Evolutionary conservation across 2,329 filamentous ascomycete genomes (phyloP).

Genomic region (Aciculosporium take): DNA sequence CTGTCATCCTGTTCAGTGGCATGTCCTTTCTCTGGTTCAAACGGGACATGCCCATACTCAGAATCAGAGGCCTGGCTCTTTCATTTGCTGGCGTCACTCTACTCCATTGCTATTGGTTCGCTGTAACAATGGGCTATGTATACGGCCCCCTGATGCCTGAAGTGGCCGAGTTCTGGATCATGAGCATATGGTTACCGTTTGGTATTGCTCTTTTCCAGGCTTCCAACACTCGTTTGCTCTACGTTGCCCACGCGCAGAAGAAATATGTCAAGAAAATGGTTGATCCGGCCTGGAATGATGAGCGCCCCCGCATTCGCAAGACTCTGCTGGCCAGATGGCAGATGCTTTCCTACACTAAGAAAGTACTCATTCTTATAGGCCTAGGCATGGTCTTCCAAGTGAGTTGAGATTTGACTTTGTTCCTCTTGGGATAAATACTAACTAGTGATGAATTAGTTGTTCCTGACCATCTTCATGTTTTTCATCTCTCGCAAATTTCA

Average conservation of each 20-base stretch:
- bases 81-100: conserved; percentile 26
- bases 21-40: conserved; percentile 27
- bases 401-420: conserved; percentile 7
- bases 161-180: conserved; percentile 48
- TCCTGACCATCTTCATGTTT: conserved; percentile 45
- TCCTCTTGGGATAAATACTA: neutral
- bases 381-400: conserved; percentile 44
- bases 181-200: conserved; percentile 49
- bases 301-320: conserved; percentile 9
- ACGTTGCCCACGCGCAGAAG: conserved; percentile 41
- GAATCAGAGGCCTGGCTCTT: conserved; percentile 25
- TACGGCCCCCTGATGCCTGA: conserved; percentile 31
- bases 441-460: conserved; percentile 27
- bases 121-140: conserved; percentile 24
- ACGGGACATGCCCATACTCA: conserved; percentile 25
- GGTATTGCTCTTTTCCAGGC: conserved; percentile 54
- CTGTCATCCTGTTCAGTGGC: conserved; percentile 21
- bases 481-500: conserved; percentile 54
- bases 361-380: conserved; percentile 35
- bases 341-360: conserved; percentile 30
- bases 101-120: conserved; percentile 29
- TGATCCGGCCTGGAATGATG: conserved; percentile 4
- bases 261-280: conserved; percentile 18
- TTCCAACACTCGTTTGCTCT: conserved; percentile 45
- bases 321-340: conserved; percentile 23